phyloP scores from a whole-genome alignment of 2,329 filamentous ascomycete genomes.

The Lecanosticta acicola region DNA sequence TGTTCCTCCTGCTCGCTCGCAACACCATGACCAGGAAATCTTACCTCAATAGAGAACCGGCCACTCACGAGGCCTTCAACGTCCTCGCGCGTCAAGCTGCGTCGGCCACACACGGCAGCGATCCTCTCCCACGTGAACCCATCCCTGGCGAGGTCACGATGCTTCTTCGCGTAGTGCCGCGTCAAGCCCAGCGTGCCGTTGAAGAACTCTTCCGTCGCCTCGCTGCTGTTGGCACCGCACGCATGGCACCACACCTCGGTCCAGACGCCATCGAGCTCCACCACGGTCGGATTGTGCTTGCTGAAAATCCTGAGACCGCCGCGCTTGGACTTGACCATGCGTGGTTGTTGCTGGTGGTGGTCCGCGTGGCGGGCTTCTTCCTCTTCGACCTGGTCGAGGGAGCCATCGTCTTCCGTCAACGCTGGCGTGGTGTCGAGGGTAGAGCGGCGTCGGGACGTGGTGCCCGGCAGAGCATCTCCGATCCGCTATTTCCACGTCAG shows the following conservation, averaged over 20 bases:
- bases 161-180: background rate
- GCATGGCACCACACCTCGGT: conserved; percentile 2
- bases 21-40: no score
- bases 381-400: background rate
- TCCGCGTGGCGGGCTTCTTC: background rate
- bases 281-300: background rate
- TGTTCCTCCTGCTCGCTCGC: no score
- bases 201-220: background rate
- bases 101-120: background rate
- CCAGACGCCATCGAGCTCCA: conserved; percentile 2
- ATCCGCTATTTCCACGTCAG: background rate
- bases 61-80: no score
- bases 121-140: background rate
- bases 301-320: background rate
- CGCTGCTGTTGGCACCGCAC: conserved; percentile 1
- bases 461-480: background rate
- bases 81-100: background rate
- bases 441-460: background rate
- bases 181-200: background rate
- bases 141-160: background rate
- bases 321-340: background rate
- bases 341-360: background rate
- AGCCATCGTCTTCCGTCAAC: background rate
- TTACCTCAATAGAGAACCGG: no score
- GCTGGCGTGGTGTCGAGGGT: background rate